Percentiles rank a stretch among this genome's conserved stretches.
phyloP scores from a whole-genome alignment of 169 alveolate species.

The Toxoplasma gondii region DNA sequence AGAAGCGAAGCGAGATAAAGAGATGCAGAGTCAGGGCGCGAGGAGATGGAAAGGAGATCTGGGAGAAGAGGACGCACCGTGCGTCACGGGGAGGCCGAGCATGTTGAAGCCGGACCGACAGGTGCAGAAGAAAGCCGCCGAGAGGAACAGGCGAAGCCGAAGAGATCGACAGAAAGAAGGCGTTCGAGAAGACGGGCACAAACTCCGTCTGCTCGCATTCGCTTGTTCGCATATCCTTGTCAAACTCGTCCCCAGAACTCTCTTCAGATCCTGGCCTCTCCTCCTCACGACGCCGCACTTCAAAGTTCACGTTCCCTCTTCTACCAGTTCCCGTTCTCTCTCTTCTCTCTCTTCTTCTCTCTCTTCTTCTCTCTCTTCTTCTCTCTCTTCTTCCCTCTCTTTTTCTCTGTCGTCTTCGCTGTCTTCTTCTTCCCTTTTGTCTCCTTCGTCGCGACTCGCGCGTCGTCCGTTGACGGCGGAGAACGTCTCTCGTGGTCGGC shows the following conservation, averaged over 20 bases:
- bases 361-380: not conserved
- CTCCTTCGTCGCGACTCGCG: not conserved
- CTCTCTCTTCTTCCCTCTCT: not conserved
- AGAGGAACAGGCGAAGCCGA: not conserved
- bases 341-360: not conserved
- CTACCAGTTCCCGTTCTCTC: not conserved
- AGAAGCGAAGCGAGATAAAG: not conserved
- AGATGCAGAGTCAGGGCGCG: too few species aligned
- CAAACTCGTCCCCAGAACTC: not conserved
- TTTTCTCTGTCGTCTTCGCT: too few species aligned
- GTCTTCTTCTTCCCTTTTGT: not conserved
- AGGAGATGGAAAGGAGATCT: not conserved
- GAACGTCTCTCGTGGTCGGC: not conserved
- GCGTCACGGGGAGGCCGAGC: too few species aligned
- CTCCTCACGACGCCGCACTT: not conserved
- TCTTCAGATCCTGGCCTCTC: constrained; percentile 20
- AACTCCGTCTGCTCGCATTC: not conserved
- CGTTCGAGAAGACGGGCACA: not conserved
- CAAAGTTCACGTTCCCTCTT: not conserved
- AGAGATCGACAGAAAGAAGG: not conserved
- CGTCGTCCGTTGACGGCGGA: not conserved
- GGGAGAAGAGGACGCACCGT: not conserved
- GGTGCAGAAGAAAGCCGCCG: too few species aligned
- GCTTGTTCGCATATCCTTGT: not conserved
- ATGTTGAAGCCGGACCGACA: too few species aligned